Percentiles rank a stretch among this genome's conserved stretches.
Evolutionary conservation across 2,329 filamentous ascomycete genomes (phyloP).

Genomic region (Curvularia eragrostidis): DNA sequence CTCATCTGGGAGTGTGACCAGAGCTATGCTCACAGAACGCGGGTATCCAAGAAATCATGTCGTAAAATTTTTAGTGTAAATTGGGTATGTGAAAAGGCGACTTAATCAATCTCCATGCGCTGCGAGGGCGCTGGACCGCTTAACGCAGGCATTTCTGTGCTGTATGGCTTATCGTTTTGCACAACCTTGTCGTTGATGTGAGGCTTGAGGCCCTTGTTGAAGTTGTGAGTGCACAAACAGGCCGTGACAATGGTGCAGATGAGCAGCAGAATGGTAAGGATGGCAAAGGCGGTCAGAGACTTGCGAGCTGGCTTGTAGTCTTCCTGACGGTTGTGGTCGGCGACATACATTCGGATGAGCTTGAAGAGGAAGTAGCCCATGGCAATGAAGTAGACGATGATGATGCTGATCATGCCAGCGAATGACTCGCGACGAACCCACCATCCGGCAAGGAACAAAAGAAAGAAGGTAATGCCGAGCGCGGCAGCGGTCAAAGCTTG

Average conservation of each 20-base stretch:
- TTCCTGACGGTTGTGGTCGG: conserved; percentile 53
- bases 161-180: conserved; percentile 58
- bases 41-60: conserved; percentile 33
- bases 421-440: conserved; percentile 86
- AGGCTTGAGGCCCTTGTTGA: conserved; percentile 85
- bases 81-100: conserved; percentile 17
- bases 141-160: conserved; percentile 58
- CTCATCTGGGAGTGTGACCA: conserved; percentile 31
- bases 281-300: conserved; percentile 89
- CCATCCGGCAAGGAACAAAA: conserved; percentile 83
- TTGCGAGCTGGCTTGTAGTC: conserved; percentile 81
- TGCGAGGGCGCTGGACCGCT: conserved; percentile 54
- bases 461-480: conserved; percentile 87
- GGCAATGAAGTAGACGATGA: conserved; percentile 85
- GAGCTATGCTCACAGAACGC: conserved; percentile 39
- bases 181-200: conserved; percentile 73
- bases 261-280: conserved; percentile 89
- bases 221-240: conserved; percentile 87
- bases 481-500: conserved; percentile 87
- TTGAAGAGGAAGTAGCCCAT: conserved; percentile 98
- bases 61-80: conserved; percentile 27
- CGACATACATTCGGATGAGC: conserved; percentile 89
- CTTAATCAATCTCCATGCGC: conserved; percentile 52
- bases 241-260: conserved; percentile 88
- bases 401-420: conserved; percentile 76